Conservation (phyloP, 1,284 basidiomycete species). For the Porphyrellus sp. region DNA sequence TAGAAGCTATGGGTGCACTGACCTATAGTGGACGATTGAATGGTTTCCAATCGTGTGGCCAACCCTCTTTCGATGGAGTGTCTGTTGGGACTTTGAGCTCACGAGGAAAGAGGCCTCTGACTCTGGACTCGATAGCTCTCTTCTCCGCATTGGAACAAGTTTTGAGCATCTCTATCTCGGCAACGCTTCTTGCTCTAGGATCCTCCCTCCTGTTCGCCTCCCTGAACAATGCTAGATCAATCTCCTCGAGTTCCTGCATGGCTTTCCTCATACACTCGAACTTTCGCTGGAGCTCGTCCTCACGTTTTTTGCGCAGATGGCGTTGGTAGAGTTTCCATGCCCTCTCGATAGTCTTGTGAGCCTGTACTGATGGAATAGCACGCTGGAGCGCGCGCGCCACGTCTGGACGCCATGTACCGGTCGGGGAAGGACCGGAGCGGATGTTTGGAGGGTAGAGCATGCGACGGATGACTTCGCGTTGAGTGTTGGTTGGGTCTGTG, state of each 20-base stretch:
- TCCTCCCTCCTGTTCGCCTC: constrained; percentile 77
- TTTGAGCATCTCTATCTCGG: constrained; percentile 59
- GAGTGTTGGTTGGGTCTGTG: constrained; percentile 47
- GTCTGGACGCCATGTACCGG: constrained; percentile 78
- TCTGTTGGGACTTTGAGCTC: constrained; percentile 77
- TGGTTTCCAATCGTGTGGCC: constrained; percentile 77
- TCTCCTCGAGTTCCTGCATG: constrained; percentile 73
- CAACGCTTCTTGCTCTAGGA: constrained; percentile 57
- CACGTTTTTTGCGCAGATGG: constrained; percentile 65
- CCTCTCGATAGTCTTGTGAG: constrained; percentile 90
- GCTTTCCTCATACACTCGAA: constrained; percentile 75
- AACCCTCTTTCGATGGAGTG: constrained; percentile 71
- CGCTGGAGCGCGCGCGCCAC: constrained; percentile 65
- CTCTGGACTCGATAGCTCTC: constrained; percentile 70
- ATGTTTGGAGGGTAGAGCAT: constrained; percentile 77
- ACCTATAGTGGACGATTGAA: constrained; percentile 48
- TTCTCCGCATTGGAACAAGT: constrained; percentile 64
- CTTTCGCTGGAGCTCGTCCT: constrained; percentile 66
- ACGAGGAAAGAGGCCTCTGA: constrained; percentile 81
- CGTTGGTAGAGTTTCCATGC: constrained; percentile 86
- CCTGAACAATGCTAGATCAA: constrained; percentile 65
- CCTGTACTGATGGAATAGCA: constrained; percentile 80
- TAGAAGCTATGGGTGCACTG: background rate
- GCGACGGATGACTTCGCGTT: constrained; percentile 71
- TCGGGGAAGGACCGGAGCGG: constrained; percentile 66